Conservation (phyloP, 768 basidiomycete species). For the Mycena belliarum region DNA sequence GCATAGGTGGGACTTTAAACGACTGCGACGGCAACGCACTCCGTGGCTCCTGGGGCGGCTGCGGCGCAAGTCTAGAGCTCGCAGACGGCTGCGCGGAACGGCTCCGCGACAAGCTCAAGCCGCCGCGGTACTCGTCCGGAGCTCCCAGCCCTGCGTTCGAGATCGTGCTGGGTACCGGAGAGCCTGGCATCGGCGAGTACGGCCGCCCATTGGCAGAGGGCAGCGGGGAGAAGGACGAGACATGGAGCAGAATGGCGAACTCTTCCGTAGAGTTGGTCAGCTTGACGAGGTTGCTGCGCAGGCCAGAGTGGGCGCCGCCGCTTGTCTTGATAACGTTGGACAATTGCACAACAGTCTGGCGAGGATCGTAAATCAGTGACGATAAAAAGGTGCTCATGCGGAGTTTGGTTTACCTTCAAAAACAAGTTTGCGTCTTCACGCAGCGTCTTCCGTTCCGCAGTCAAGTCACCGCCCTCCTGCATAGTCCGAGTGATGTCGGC, state of each 20-base stretch:
- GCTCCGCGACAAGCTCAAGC: slow-evolving; percentile 58
- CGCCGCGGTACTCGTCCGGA: slow-evolving; percentile 52
- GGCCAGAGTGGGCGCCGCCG: slow-evolving; percentile 53
- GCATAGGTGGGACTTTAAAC: slow-evolving; percentile 42
- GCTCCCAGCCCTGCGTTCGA: slow-evolving; percentile 9
- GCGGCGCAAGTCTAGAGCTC: slow-evolving; percentile 37
- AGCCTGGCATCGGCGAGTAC: slow-evolving; percentile 58
- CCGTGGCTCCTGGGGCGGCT: slow-evolving; percentile 45
- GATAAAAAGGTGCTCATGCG: too few species aligned
- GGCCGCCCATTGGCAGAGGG: slow-evolving; percentile 42
- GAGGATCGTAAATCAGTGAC: neutral
- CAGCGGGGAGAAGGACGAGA: slow-evolving; percentile 75
- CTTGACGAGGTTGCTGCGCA: slow-evolving; percentile 72
- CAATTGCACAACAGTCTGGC: slow-evolving; percentile 72
- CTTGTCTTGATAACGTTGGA: slow-evolving; percentile 72
- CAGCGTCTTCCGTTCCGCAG: slow-evolving; percentile 58
- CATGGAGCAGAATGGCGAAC: slow-evolving; percentile 82
- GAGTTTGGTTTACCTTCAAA: slow-evolving; percentile 79
- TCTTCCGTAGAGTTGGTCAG: slow-evolving; percentile 86
- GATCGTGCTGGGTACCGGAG: slow-evolving; percentile 28
- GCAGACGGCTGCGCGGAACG: slow-evolving; percentile 54
- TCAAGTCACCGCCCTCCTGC: slow-evolving; percentile 51
- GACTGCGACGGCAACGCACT: slow-evolving; percentile 55
- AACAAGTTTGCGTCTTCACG: slow-evolving; percentile 81
- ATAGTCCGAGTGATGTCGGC: slow-evolving; percentile 58